Base-by-base conservation (phyloP, 768 basidiomycete genomes). In the Daedalea quercina region DNA sequence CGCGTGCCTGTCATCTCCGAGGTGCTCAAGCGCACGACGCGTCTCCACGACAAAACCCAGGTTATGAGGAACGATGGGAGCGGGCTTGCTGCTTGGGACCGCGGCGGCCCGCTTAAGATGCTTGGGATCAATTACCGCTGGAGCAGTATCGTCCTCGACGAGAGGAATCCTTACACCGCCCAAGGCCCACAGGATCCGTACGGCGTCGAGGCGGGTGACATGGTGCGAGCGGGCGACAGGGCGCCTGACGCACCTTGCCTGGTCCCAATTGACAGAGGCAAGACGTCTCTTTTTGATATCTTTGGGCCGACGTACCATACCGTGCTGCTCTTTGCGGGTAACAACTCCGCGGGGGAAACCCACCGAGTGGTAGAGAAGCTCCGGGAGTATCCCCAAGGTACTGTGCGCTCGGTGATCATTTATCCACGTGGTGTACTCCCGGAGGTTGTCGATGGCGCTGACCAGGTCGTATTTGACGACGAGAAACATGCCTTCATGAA, bases 51-150 rank as follows among this genome's bases (percentile, higher is more conserved):
- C 9, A 46, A 47, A 48, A 35, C 48, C 44, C 45, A 47, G 19
- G 24, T 28, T 13, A 7, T 26, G n/a, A 22, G 41, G 8, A 37
- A 46, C 28, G 23, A 50, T 28, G 8, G 22, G 22, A 33, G 49
- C 15, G 51, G 24, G 9, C 53, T 35, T 72, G 54, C 63, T 65
- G 15, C 57, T 8, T 53, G 52, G 52, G 20, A 22, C 24, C 28
- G 52, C 19, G 52, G 44, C 12, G 59, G 48, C 23, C 48, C 60
- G 1, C 52, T 77, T 3, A 57, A 63, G 19, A 75, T 77, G 62
- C 71, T 80, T 35, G 78, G 77, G 11, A 68, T 81, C 40, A 82
- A 81, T 62, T 81, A 76, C 57, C 70, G 81, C 15, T 71, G 73
- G 64, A 80, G 79, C 59, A 55, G 73, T 0, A 69, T 79, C 26